Evolutionary conservation across 805 yeast genomes (phyloP), one percentile per base, ranked within the genome.

Genomic region (Cyberlindnera xylosilytica): DNA sequence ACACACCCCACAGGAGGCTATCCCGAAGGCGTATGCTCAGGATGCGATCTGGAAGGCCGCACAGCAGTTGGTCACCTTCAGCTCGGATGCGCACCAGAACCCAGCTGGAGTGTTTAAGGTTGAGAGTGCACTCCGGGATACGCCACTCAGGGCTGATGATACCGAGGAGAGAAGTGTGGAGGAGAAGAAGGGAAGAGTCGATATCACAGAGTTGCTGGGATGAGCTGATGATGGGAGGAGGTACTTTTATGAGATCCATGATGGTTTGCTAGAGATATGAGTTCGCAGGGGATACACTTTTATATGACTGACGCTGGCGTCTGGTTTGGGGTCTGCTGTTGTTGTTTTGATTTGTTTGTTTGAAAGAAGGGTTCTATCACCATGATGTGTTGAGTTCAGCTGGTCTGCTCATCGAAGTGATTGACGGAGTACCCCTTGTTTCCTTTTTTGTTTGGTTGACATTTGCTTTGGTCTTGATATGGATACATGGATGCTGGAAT

Each of bases 21-120:
- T 50, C 4, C 62, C 62, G 13, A 56, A 57, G 39, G 42, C 42
- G 6, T 49, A 41, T 36, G 52, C 32, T 15, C 38, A 45, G 27
- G 60, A 56, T 28, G 47, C 56, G 3, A 42, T 56, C 8, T 37
- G 54, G 31, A 50, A 43, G 33, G 62, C 61, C 11, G 62, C 61
- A 15, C 50, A 51, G 31, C 59, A 54, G 26, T 47, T 56, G 49
- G 41, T 50, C 36, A 46, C 50, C 4, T 39, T 42, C 29, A 37
- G 47, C 28, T 38, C 51, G 3, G 41, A 34, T 17, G 33, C 47
- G n/a, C 36, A 28, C 22, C 45, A 30, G 27, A 17, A 16, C 9
- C 27, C 15, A 12, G 20, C 12, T 23, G 19, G 16, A 15, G 27
- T 17, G 13, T 30, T 20, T 20, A 8, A 11, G n/a, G n/a, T 9